Conservation (phyloP, 2,329 filamentous ascomycete species). For the Venturia pyrina region DNA sequence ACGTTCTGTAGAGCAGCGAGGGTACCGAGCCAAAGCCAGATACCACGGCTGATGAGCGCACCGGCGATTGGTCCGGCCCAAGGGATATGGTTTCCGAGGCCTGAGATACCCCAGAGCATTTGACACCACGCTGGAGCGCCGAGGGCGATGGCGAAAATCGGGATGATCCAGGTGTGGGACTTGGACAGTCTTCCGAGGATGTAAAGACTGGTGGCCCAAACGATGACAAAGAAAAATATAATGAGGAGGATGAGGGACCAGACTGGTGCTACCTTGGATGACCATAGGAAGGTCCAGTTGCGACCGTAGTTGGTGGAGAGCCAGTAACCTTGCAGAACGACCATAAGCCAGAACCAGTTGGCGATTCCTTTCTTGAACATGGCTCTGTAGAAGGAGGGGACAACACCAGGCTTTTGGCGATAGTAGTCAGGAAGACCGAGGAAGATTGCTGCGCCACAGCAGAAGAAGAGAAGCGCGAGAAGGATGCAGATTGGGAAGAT, state of each 20-base stretch:
- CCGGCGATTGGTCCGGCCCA: constrained; percentile 47
- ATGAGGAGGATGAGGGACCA: constrained; percentile 52
- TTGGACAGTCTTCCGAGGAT: constrained; percentile 44
- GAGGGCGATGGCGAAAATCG: constrained; percentile 57
- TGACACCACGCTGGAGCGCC: constrained; percentile 58
- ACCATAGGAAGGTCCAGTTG: constrained; percentile 57
- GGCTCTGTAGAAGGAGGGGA: constrained; percentile 56
- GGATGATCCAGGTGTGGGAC: constrained; percentile 55
- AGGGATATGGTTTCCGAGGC: constrained; percentile 51
- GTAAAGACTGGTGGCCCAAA: constrained; percentile 47
- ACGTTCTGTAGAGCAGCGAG: constrained; percentile 56
- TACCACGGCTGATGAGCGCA: constrained; percentile 44
- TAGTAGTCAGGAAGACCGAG: constrained; percentile 57
- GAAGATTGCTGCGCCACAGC: constrained; percentile 44
- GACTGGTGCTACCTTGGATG: constrained; percentile 42
- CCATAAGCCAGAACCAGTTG: constrained; percentile 55
- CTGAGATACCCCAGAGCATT: constrained; percentile 55
- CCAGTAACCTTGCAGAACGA: constrained; percentile 58
- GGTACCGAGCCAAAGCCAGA: constrained; percentile 60
- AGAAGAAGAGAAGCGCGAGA: constrained; percentile 47
- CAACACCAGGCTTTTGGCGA: constrained; percentile 51
- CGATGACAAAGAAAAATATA: constrained; percentile 41
- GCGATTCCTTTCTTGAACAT: constrained; percentile 54
- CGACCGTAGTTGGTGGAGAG: constrained; percentile 55
- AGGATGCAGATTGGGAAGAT: constrained; percentile 30